Evolutionary conservation across 164 flowering plant species (phyloP).

Genomic region (Nymphaea thermarum): DNA sequence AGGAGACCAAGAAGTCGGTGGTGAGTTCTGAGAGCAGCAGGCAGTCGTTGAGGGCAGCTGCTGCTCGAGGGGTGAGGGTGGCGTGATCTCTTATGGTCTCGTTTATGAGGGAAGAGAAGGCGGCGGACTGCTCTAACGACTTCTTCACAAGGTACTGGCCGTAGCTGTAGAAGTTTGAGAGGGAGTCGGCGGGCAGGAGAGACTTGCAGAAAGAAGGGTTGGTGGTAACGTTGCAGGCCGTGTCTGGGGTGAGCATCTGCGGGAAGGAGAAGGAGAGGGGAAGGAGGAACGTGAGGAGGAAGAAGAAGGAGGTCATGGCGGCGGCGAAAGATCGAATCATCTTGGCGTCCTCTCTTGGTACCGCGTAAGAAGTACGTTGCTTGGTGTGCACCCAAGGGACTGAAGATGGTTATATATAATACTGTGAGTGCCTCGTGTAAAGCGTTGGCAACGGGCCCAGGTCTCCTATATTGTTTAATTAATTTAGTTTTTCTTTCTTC

Average conservation of each 20-base stretch:
- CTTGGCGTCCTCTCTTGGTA: too few species aligned
- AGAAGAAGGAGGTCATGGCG: too few species aligned
- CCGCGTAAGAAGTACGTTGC: too few species aligned
- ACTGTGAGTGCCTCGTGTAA: too few species aligned
- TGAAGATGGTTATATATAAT: too few species aligned
- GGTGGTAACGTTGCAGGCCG: conserved; percentile 12
- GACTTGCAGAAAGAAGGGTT: conserved; percentile 24
- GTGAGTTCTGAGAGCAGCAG: conserved; percentile 14
- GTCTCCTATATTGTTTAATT: too few species aligned
- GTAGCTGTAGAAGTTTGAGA: conserved; percentile 22
- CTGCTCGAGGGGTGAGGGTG: conserved; percentile 8
- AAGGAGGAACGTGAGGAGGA: too few species aligned
- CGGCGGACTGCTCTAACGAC: conserved; percentile 12
- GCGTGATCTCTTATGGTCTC: conserved; percentile 7
- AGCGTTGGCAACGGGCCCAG: too few species aligned
- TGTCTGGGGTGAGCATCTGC: conserved; percentile 7
- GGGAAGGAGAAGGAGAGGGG: not conserved
- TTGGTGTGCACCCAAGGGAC: too few species aligned
- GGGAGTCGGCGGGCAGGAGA: conserved; percentile 14
- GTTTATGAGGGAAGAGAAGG: conserved; percentile 12
- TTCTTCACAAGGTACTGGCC: conserved; percentile 16
- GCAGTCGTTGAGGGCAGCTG: conserved; percentile 25
- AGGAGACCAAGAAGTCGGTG: conserved; percentile 14
- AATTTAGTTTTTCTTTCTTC: too few species aligned
- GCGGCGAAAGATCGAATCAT: too few species aligned